phyloP scores from a whole-genome alignment of 2,329 filamentous ascomycete species.

The Cladosporium sp. region DNA sequence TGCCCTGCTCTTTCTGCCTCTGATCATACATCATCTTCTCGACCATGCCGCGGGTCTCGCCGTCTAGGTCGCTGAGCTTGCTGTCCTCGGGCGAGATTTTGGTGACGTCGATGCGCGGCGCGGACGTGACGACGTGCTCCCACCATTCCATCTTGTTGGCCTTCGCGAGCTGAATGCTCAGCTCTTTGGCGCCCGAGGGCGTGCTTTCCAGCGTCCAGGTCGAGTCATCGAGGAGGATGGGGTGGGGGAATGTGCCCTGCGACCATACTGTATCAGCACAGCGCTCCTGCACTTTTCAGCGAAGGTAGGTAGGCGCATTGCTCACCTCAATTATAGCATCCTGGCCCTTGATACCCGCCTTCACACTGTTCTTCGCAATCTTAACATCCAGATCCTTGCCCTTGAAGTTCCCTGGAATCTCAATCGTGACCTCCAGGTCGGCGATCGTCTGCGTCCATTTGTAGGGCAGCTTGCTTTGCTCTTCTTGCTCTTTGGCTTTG shows the following conservation, averaged over 20 bases:
- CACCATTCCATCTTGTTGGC: conserved; percentile 98
- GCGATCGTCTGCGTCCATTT: conserved; percentile 94
- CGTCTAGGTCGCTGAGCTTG: conserved; percentile 88
- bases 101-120: conserved; percentile 89
- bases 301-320: not conserved
- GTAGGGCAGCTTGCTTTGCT: conserved; percentile 91
- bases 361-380: conserved; percentile 74
- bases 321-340: conserved; percentile 75
- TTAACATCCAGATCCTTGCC: conserved; percentile 79
- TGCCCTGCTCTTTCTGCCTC: conserved; percentile 88
- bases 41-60: conserved; percentile 93
- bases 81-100: conserved; percentile 94
- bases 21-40: conserved; percentile 99
- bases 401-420: conserved; percentile 80
- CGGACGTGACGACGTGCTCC: conserved; percentile 82
- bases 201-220: conserved; percentile 87
- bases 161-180: conserved; percentile 91
- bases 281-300: conserved; percentile 11
- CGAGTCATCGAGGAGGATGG: conserved; percentile 79
- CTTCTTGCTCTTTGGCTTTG: conserved; percentile 73
- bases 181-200: conserved; percentile 64
- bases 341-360: conserved; percentile 84
- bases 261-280: not conserved
- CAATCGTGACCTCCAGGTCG: conserved; percentile 78
- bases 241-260: conserved; percentile 80